These are phyloP conservation scores for Fusarium decemcellulare DNA, from an alignment of 2,329 filamentous ascomycete genomes.

Conservation along the genomic window DNA sequence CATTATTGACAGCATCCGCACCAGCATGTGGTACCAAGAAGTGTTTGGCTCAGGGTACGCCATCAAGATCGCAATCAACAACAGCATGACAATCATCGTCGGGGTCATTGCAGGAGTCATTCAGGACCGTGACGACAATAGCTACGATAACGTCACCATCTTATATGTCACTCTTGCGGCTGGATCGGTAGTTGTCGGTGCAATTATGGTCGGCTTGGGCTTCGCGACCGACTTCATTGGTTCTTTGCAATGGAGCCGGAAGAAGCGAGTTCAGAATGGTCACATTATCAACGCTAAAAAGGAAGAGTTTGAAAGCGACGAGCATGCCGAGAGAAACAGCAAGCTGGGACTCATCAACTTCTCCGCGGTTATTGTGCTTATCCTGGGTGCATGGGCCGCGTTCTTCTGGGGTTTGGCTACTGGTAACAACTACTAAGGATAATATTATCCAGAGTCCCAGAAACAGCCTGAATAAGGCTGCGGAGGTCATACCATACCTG, in stretches of 20 bases:
- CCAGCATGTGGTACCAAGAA: conserved; percentile 71
- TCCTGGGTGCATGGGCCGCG: conserved; percentile 66
- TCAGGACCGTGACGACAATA: conserved; percentile 70
- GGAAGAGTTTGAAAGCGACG: conserved; percentile 55
- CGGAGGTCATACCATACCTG: no score
- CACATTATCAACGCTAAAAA: conserved; percentile 60
- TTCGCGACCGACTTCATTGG: conserved; percentile 59
- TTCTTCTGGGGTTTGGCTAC: conserved; percentile 75
- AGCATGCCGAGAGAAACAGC: conserved; percentile 54
- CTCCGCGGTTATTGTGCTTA: conserved; percentile 58
- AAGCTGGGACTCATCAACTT: conserved; percentile 61
- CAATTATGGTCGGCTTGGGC: conserved; percentile 55
- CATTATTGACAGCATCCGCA: conserved; percentile 73
- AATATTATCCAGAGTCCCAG: no score
- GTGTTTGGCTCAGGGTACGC: conserved; percentile 73
- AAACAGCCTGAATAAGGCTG: no score
- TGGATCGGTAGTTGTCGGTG: conserved; percentile 61
- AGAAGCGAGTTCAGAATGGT: conserved; percentile 63
- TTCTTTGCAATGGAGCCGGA: conserved; percentile 71
- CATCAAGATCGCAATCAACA: conserved; percentile 74
- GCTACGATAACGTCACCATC: conserved; percentile 68
- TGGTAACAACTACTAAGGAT: conserved; percentile 51
- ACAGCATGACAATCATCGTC: conserved; percentile 74
- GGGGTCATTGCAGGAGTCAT: conserved; percentile 70
- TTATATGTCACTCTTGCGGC: conserved; percentile 69